Evolutionary conservation across 768 basidiomycete species (phyloP), one percentile per base, ranked within the genome.

Genomic region (Phlebiopsis gigantea): DNA sequence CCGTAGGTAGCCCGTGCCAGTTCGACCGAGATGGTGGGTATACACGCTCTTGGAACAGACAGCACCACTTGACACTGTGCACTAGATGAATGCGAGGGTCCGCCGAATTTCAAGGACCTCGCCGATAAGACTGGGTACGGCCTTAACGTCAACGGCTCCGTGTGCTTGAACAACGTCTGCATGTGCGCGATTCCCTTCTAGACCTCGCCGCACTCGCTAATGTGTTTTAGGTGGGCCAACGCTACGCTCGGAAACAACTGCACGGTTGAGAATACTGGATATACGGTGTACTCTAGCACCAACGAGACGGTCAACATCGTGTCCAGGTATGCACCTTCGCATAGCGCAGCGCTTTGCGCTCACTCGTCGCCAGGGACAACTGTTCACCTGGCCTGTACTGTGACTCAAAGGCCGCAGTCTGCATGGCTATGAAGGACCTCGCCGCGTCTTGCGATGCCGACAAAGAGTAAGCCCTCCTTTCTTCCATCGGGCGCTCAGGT

Each of bases 91-190:
- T 94, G 92, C 64, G 75, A 79, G 64, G 75, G 75, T 0, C 89
- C 91, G 5, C 78, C 83, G 4, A 87, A 93, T 66, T 81, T 72
- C 63, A 69, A 70, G 55, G 80, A 87, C 8, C 76, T 89, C 22
- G 74, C 77, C 12, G 90, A 94, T 63, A 77, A 70, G 15, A 80
- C 77, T 39, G 82, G 83, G 19, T 79, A 81, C 21, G 85, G 88
- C 34, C 79, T 83, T 41, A 88, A 94, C 69, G 74, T 84, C 59
- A 91, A 95, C 65, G 92, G 92, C 26, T 82, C 89, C 2, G 77
- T 93, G 19, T 95, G 93, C 68, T 77, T 96, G 50, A 88, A 91
- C 65, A 86, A 84, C 65, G 69, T 78, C 3, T 94, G 93, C 88
- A 83, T 86, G 91, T 93, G 67, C 34, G 85, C 28, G 34, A 26